These are phyloP conservation scores for Blastomyces gilchristii DNA, from an alignment of 2,329 filamentous ascomycete genomes.

Conservation along the genomic window DNA sequence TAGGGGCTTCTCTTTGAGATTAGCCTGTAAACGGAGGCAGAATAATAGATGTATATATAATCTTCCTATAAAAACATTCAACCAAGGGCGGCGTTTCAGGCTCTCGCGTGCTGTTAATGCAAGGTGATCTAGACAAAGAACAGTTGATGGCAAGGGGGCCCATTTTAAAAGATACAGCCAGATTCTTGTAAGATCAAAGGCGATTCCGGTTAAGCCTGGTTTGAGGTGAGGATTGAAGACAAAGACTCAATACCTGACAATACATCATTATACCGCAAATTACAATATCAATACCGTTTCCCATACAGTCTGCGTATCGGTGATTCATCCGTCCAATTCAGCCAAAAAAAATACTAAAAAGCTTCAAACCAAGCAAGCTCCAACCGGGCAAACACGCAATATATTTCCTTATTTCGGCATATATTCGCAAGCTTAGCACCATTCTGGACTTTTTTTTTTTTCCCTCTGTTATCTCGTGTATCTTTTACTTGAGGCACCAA, in stretches of 20 bases:
- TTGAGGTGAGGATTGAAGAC: too few species aligned
- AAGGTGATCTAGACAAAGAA: not conserved
- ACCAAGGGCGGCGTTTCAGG: not conserved
- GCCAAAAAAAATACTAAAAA: conserved; percentile 2
- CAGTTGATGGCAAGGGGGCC: not conserved
- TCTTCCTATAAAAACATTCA: not conserved
- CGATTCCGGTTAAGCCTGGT: not conserved
- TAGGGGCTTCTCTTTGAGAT: not conserved
- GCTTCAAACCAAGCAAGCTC: conserved; percentile 5
- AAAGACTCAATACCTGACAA: not conserved
- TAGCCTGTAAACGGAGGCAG: not conserved
- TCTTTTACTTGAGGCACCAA: too few species aligned
- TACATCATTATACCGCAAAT: not conserved
- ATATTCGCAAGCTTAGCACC: not conserved
- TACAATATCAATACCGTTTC: not conserved
- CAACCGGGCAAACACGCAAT: not conserved
- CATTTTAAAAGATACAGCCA: not conserved
- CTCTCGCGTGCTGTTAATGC: not conserved
- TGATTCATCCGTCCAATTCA: not conserved
- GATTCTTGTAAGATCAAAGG: not conserved
- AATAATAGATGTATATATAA: not conserved
- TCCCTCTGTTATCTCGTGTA: not conserved
- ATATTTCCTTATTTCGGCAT: not conserved
- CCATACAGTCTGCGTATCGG: not conserved
- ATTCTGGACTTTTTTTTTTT: not conserved